Evolutionary conservation across 345 rosid genomes (phyloP).

Genomic region (Anastatica hierochuntica): DNA sequence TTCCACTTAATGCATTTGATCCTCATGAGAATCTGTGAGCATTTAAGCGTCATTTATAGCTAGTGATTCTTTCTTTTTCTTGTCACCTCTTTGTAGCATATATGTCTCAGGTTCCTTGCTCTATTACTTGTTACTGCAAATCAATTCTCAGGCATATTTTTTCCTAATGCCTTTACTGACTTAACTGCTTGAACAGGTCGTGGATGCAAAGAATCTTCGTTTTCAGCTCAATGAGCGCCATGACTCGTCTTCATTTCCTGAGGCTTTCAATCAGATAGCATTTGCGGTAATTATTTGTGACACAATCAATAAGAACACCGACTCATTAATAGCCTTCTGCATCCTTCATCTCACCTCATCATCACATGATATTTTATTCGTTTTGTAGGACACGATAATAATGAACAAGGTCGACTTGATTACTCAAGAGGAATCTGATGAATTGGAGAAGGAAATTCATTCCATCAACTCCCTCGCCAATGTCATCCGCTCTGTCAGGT

Average conservation of each 20-base stretch:
- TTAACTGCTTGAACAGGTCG: slow-evolving; percentile 50
- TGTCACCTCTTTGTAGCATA: neutral
- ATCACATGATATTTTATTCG: neutral
- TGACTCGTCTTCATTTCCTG: slow-evolving; percentile 67
- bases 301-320: neutral
- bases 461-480: slow-evolving; percentile 68
- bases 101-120: no score
- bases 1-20: no score
- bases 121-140: neutral
- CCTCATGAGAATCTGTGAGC: no score
- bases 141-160: neutral
- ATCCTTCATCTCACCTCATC: neutral
- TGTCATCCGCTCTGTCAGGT: slow-evolving; percentile 56
- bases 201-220: slow-evolving; percentile 86
- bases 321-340: no score
- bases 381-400: slow-evolving; percentile 69
- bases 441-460: slow-evolving; percentile 66
- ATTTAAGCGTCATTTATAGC: neutral
- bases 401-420: slow-evolving; percentile 94
- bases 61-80: neutral
- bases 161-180: neutral
- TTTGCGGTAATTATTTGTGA: slow-evolving; percentile 55
- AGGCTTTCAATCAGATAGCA: slow-evolving; percentile 83
- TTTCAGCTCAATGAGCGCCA: slow-evolving; percentile 54
- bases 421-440: slow-evolving; percentile 45